phyloP scores from a whole-genome alignment of 2,329 filamentous ascomycete genomes.

The Hypoxylon sp. region DNA sequence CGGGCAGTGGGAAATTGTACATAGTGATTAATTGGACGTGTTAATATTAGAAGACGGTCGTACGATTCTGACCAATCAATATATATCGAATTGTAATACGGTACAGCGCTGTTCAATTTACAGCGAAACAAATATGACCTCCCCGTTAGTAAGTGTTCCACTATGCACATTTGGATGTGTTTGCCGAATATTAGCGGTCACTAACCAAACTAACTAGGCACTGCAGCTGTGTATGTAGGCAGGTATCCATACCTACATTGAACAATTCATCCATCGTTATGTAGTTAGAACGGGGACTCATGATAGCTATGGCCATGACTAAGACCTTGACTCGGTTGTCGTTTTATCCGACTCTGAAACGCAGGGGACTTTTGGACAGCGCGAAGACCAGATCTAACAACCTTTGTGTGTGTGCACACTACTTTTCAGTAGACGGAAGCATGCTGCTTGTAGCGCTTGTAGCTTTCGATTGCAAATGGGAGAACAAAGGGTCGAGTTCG shows the following conservation, averaged over 20 bases:
- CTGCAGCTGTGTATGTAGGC: background rate
- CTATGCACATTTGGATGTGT: conserved; percentile 12
- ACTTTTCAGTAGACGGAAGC: conserved; percentile 18
- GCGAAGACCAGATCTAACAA: background rate
- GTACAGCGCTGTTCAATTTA: conserved; percentile 1
- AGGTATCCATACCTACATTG: conserved; percentile 20
- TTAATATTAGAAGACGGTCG: background rate
- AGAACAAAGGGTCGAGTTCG: conserved; percentile 4
- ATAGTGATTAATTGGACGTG: background rate
- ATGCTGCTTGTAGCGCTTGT: conserved; percentile 16
- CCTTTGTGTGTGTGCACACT: conserved; percentile 5
- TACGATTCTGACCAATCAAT: conserved; percentile 16
- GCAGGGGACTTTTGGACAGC: conserved; percentile 2
- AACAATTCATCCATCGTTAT: conserved; percentile 14
- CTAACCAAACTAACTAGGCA: background rate
- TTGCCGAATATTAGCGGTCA: conserved; percentile 16
- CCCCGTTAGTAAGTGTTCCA: background rate
- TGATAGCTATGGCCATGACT: background rate
- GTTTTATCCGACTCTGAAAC: conserved; percentile 9
- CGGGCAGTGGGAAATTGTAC: background rate
- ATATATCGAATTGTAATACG: conserved; percentile 9
- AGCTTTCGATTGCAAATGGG: conserved; percentile 2
- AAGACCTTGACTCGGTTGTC: conserved; percentile 4
- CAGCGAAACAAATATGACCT: background rate
- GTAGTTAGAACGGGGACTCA: background rate